Percentiles rank a stretch among this genome's conserved stretches.
Conservation (phyloP, 106 monocot genomes). For the Dendrobium catenatum region DNA sequence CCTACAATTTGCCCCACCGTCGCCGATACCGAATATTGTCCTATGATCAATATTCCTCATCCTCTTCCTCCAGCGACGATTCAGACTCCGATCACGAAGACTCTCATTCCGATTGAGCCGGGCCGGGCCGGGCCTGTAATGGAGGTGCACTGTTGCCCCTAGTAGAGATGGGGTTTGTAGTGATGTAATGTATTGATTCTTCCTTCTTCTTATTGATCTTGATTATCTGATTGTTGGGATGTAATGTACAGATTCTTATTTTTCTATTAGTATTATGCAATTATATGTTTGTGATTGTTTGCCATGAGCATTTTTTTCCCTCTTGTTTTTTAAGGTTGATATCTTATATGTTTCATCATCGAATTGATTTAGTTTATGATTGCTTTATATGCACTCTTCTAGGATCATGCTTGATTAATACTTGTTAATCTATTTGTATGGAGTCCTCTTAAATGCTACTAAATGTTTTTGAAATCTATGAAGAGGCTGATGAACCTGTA, state of each 20-base stretch:
- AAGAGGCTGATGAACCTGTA: too few relatives aligned
- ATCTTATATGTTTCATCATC: neutral
- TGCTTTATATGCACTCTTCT: neutral
- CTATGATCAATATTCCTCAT: constrained; percentile 8
- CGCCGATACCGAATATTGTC: neutral
- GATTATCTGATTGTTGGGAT: neutral
- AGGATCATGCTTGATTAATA: too few relatives aligned
- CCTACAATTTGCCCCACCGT: neutral
- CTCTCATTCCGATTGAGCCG: constrained; percentile 36
- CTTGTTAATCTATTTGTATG: neutral
- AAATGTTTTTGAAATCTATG: neutral
- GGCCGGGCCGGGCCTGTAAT: neutral
- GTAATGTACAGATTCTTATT: neutral
- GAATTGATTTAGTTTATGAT: neutral
- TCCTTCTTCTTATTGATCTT: neutral
- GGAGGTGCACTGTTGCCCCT: too few relatives aligned
- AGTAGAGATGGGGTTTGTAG: too few relatives aligned
- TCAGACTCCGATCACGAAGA: constrained; percentile 14
- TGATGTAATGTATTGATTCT: neutral
- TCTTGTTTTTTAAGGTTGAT: too few relatives aligned
- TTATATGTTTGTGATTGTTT: too few relatives aligned
- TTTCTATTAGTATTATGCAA: neutral
- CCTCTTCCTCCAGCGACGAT: constrained; percentile 16
- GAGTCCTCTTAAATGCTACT: neutral
- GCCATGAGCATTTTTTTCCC: too few relatives aligned